phyloP scores from a whole-genome alignment of 495 filamentous ascomycete species.

The Penicillium desertorum region DNA sequence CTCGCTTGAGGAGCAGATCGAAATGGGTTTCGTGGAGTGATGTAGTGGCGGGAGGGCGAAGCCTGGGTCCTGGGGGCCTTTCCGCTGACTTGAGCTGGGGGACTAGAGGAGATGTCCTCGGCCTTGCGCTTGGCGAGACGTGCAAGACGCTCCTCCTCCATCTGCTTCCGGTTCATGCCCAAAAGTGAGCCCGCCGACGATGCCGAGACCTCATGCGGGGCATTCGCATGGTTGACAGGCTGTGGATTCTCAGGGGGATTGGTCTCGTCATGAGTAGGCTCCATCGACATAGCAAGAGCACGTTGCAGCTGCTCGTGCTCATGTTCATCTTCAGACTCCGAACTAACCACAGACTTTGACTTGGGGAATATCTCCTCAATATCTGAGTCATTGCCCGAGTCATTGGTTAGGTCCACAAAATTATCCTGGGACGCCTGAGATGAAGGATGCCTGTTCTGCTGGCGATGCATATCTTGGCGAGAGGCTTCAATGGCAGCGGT shows the following conservation, averaged over 20 bases:
- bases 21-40: neutral
- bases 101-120: constrained; percentile 17
- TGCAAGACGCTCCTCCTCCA: constrained; percentile 83
- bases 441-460: neutral
- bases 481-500: constrained; percentile 53
- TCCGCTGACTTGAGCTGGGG: constrained; percentile 2
- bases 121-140: constrained; percentile 62
- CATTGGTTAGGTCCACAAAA: constrained; percentile 43
- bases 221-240: neutral
- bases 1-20: neutral
- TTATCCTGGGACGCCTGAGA: neutral
- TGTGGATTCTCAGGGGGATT: constrained; percentile 3
- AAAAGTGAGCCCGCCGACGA: constrained; percentile 28
- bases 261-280: constrained; percentile 12
- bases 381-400: constrained; percentile 35
- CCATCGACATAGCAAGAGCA: constrained; percentile 56
- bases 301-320: constrained; percentile 48
- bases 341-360: constrained; percentile 37
- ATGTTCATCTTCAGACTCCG: constrained; percentile 32
- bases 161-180: constrained; percentile 70
- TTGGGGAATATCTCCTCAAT: constrained; percentile 32
- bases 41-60: neutral
- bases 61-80: constrained; percentile 12
- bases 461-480: neutral
- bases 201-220: neutral